Percentiles rank a stretch among this genome's conserved stretches.
Conservation (phyloP, 306 rosid genomes). For the Rubus idaeus region DNA sequence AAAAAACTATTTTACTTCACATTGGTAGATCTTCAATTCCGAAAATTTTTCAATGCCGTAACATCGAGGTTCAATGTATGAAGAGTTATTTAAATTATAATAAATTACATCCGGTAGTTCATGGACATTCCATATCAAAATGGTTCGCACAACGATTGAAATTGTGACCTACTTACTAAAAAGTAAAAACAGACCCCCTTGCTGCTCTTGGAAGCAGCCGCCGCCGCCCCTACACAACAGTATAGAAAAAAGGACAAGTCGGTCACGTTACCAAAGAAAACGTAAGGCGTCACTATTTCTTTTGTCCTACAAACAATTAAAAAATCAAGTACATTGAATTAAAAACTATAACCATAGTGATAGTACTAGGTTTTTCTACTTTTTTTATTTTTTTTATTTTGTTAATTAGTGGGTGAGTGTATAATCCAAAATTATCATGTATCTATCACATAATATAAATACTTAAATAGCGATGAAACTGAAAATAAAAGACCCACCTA, state of each 20-base stretch:
- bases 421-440: background rate
- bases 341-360: background rate
- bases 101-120: too few relatives aligned
- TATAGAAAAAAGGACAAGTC: background rate
- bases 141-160: too few relatives aligned
- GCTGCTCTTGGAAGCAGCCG: background rate
- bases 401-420: background rate
- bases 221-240: background rate
- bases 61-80: too few relatives aligned
- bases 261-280: background rate
- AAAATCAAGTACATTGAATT: background rate
- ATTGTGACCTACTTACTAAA: background rate
- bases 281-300: background rate
- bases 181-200: background rate
- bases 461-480: background rate
- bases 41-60: too few relatives aligned
- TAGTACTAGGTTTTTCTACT: background rate
- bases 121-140: too few relatives aligned
- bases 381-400: background rate
- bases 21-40: too few relatives aligned
- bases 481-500: background rate
- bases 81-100: too few relatives aligned
- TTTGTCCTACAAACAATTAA: background rate
- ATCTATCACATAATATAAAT: too few relatives aligned
- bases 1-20: too few relatives aligned